Evolutionary conservation across 805 yeast species (phyloP).

Genomic region (Lipomyces kockii): DNA sequence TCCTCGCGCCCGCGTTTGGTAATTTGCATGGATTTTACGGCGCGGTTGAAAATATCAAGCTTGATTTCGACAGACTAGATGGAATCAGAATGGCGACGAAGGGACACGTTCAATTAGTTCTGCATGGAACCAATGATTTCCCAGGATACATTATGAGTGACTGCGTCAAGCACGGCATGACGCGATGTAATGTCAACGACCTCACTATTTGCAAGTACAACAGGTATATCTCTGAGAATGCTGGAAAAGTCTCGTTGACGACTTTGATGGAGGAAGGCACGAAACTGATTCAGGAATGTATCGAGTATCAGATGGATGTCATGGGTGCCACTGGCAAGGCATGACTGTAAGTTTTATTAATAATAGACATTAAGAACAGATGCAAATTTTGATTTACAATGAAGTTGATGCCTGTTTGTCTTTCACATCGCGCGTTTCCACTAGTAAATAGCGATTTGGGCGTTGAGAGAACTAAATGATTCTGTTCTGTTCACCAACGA

Average conservation of each 20-base stretch:
- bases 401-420: too few relatives aligned
- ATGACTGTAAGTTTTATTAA: not conserved
- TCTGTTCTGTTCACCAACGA: too few relatives aligned
- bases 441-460: too few relatives aligned
- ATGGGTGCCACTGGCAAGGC: conserved; percentile 20
- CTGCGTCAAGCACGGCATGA: conserved; percentile 17
- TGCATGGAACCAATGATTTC: conserved; percentile 26
- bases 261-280: conserved; percentile 21
- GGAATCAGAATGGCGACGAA: conserved; percentile 5
- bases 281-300: conserved; percentile 6
- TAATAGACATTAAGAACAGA: too few relatives aligned
- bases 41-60: conserved; percentile 11
- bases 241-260: conserved; percentile 12
- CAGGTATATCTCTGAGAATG: conserved; percentile 8
- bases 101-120: conserved; percentile 12
- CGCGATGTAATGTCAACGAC: conserved; percentile 19
- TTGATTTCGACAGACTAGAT: conserved; percentile 19
- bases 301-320: conserved; percentile 22
- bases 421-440: too few relatives aligned
- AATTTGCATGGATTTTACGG: conserved; percentile 22
- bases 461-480: too few relatives aligned
- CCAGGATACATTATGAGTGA: conserved; percentile 14
- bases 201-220: conserved; percentile 6
- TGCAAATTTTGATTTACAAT: too few relatives aligned
- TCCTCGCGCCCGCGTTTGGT: conserved; percentile 25